Evolutionary conservation across 495 filamentous ascomycete species (phyloP).

Genomic region (Glarea lozoyensis): DNA sequence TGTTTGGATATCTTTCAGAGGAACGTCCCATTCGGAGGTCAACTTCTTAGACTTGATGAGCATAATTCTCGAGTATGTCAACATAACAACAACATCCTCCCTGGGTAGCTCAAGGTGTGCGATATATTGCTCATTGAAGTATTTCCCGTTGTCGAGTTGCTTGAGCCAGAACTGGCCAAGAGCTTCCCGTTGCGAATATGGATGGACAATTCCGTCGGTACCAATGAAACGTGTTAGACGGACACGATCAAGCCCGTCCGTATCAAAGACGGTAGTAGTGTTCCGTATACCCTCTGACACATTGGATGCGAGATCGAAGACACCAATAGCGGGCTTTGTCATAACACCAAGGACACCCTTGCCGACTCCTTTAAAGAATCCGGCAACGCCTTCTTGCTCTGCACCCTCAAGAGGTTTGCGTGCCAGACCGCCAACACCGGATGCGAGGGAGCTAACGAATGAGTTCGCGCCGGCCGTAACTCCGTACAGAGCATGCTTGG

Average conservation of each 20-base stretch:
- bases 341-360: constrained; percentile 88
- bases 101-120: constrained; percentile 86
- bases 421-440: constrained; percentile 85
- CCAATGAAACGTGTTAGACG: constrained; percentile 86
- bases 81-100: constrained; percentile 88
- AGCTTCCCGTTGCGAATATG: constrained; percentile 91
- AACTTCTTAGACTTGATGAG: constrained; percentile 78
- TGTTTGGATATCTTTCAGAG: constrained; percentile 90
- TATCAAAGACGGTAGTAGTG: constrained; percentile 96
- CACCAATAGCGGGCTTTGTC: constrained; percentile 93
- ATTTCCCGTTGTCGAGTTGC: constrained; percentile 91
- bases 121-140: constrained; percentile 96
- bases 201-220: constrained; percentile 84
- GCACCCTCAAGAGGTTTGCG: constrained; percentile 91
- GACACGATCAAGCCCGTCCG: constrained; percentile 86
- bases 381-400: constrained; percentile 85
- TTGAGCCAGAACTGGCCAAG: constrained; percentile 98
- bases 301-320: constrained; percentile 93
- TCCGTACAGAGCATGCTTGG: constrained; percentile 93
- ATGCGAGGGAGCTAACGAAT: constrained; percentile 84
- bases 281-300: constrained; percentile 95
- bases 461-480: constrained; percentile 94
- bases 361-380: constrained; percentile 95
- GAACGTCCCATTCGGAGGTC: constrained; percentile 88
- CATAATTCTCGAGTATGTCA: constrained; percentile 89